Base-by-base conservation (phyloP, 139 green algal genomes). In the Coelastrella sp. region DNA sequence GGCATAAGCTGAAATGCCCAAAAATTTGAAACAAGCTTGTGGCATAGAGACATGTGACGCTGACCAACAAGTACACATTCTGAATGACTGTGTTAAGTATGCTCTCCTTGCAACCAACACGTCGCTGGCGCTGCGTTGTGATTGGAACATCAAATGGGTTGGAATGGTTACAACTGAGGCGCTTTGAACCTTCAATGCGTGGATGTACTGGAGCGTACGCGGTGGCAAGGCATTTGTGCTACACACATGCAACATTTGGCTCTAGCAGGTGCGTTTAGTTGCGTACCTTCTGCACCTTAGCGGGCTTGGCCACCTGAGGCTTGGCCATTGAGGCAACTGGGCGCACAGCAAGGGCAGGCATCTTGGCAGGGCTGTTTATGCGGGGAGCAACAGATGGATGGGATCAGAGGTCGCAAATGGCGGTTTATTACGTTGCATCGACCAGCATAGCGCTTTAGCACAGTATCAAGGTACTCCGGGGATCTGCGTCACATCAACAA, bases 321-420 rank as follows among this genome's bases (percentile, higher is more conserved):
- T 87, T 87, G 60, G 68, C 60, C 14, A 56, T 68, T 49, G 27
- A 66, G 60, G 82, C 82, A 22, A 87, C 25, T 66, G 82, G 82
- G 82, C 82, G 82, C 82, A 87, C 57, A 11, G 76, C 76, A 60
- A 82, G 22, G 76, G 76, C 76, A 82, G 76, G 76, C 76, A 82
- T 82, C 76, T 82, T 82, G n/a, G 76, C 25, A 10, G 17, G 25
- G 68, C 24, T n/a, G 19, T 82, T 19, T 61, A 24, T 60, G 76
- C 49, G 25, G 59, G 76, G 24, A 22, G 25, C 76, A n/a, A 8
- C n/a, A 60, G 19, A 24, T 19, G 10, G 19, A 24, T 8, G 19
- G 19, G 68, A 76, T 76, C 68, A 27, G 19, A 8, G 7, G 8
- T 15, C 24, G 17, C 8, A 24, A 10, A 11, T 27, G 10, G 68